These are phyloP conservation scores for Aspergillus mulundensis DNA, from an alignment of 495 filamentous ascomycete species.

Conservation along the genomic window DNA sequence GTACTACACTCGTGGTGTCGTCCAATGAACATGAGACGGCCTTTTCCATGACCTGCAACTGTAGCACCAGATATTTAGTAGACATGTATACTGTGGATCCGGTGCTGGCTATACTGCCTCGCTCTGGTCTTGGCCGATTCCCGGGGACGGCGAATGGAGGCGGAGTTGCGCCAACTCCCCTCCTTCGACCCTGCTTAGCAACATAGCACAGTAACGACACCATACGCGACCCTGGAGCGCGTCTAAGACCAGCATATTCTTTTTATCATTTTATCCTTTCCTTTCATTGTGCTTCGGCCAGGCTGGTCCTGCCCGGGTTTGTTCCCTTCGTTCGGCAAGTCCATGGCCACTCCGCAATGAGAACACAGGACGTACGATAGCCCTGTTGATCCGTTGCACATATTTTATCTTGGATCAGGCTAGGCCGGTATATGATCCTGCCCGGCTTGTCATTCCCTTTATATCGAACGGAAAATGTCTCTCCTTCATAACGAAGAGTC, in stretches of 20 bases:
- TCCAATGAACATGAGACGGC: background rate
- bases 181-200: background rate
- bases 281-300: conserved; percentile 16
- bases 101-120: background rate
- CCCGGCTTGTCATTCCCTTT: background rate
- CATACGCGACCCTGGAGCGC: background rate
- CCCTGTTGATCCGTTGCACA: conserved; percentile 2
- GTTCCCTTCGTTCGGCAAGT: conserved; percentile 11
- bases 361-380: conserved; percentile 9
- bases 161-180: background rate
- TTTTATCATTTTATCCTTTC: conserved; percentile 14
- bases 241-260: conserved; percentile 5
- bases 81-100: background rate
- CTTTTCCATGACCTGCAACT: background rate
- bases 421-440: background rate
- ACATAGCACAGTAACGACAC: background rate
- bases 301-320: conserved; percentile 36
- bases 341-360: background rate
- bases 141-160: conserved; percentile 9
- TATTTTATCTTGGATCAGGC: conserved; percentile 4
- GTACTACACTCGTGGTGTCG: background rate
- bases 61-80: background rate
- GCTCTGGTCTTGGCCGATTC: conserved; percentile 16
- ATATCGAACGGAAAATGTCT: conserved; percentile 58
- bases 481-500: conserved; percentile 97